Percentiles rank a stretch among this genome's conserved stretches.
Evolutionary conservation across 805 yeast genomes (phyloP).

Genomic region (Spathaspora girioi): DNA sequence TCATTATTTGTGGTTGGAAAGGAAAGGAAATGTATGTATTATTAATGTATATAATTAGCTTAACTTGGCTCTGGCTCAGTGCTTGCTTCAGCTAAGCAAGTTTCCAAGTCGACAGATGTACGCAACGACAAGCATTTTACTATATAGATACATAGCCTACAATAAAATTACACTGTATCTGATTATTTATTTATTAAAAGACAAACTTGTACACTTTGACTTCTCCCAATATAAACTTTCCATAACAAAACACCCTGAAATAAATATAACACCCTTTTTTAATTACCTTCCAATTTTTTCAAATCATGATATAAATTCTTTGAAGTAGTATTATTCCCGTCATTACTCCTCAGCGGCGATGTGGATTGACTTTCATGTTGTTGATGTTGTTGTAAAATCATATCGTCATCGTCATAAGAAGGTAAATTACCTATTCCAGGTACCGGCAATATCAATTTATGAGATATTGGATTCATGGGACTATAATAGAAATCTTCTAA

Average conservation of each 20-base stretch:
- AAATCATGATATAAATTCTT: conserved; percentile 7
- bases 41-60: too few relatives aligned
- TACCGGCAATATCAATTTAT: conserved; percentile 11
- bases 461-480: conserved; percentile 2
- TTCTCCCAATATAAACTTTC: neutral
- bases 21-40: too few relatives aligned
- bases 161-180: too few relatives aligned
- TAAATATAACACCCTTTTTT: neutral
- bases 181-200: neutral
- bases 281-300: conserved; percentile 3
- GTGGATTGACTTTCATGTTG: conserved; percentile 8
- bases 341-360: conserved; percentile 1
- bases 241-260: neutral
- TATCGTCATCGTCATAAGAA: conserved; percentile 44
- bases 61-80: too few relatives aligned
- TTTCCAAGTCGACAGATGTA: too few relatives aligned
- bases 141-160: too few relatives aligned
- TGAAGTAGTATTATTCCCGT: conserved; percentile 3
- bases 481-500: conserved; percentile 66
- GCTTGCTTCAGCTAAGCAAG: too few relatives aligned
- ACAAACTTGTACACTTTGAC: neutral
- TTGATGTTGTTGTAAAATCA: conserved; percentile 38
- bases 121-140: too few relatives aligned
- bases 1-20: too few relatives aligned
- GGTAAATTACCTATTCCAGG: conserved; percentile 19